Evolutionary conservation across 176 grass and related monocot species (phyloP).

Genomic region (Avena eriantha): DNA sequence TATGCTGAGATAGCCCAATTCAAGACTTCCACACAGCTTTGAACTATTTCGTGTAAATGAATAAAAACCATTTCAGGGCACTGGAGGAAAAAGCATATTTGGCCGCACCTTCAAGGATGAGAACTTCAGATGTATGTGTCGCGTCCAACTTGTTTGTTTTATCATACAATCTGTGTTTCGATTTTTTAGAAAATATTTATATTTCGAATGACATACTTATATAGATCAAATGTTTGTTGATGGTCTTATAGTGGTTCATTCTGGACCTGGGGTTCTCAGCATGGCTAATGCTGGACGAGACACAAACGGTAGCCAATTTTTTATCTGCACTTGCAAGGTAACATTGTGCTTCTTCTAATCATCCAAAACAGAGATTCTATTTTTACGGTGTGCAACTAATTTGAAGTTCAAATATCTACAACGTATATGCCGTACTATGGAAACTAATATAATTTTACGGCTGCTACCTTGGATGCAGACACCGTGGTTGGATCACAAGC

Average conservation of each 20-base stretch:
- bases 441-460: too few relatives aligned
- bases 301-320: conserved; percentile 97
- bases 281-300: conserved; percentile 97
- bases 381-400: not conserved
- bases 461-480: conserved; percentile 56
- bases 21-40: not conserved
- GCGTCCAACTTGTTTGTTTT: not conserved
- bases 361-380: too few relatives aligned
- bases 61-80: conserved; percentile 62
- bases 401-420: too few relatives aligned
- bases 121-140: conserved; percentile 81
- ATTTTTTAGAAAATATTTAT: not conserved
- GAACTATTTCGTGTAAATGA: conserved; percentile 14
- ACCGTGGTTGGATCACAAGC: conserved; percentile 84
- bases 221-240: too few relatives aligned
- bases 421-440: too few relatives aligned
- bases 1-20: too few relatives aligned
- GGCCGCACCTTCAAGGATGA: conserved; percentile 92
- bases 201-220: not conserved
- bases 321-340: conserved; percentile 93
- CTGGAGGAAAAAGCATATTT: conserved; percentile 97
- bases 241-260: conserved; percentile 63
- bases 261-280: conserved; percentile 51
- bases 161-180: too few relatives aligned
- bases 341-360: too few relatives aligned